Percentiles rank a stretch among this genome's conserved stretches.
phyloP scores from a whole-genome alignment of 208 protist genomes.

The Crithidia expoeki region DNA sequence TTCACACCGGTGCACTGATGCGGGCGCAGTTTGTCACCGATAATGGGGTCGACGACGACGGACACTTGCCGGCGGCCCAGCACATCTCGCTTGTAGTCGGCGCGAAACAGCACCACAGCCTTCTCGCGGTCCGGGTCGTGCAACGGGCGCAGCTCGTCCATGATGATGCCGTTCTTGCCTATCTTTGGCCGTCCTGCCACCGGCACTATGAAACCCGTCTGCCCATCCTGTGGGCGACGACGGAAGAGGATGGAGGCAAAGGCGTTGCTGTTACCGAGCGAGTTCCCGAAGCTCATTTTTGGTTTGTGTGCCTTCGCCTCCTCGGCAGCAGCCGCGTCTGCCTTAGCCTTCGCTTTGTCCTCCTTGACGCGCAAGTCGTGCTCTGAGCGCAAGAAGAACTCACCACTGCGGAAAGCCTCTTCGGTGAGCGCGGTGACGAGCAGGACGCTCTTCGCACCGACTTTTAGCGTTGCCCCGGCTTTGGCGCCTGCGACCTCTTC shows the following conservation, averaged over 20 bases:
- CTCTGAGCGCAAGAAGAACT: slow-evolving; percentile 90
- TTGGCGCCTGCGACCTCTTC: slow-evolving; percentile 68
- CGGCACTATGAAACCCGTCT: slow-evolving; percentile 80
- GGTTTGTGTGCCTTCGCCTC: slow-evolving; percentile 48
- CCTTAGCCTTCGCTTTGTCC: slow-evolving; percentile 78
- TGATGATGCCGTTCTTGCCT: slow-evolving; percentile 61
- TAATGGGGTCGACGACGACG: slow-evolving; percentile 91
- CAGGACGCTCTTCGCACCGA: slow-evolving; percentile 74
- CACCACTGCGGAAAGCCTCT: slow-evolving; percentile 84
- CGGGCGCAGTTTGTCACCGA: slow-evolving; percentile 91
- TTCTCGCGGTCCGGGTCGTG: slow-evolving; percentile 79
- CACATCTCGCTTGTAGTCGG: slow-evolving; percentile 89
- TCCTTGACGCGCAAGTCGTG: slow-evolving; percentile 81
- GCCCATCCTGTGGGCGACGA: slow-evolving; percentile 66
- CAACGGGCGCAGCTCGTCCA: slow-evolving; percentile 64
- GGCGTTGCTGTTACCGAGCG: slow-evolving; percentile 28
- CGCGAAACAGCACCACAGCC: slow-evolving; percentile 89
- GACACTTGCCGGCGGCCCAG: slow-evolving; percentile 82
- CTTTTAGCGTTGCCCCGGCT: slow-evolving; percentile 64
- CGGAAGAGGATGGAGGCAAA: slow-evolving; percentile 73
- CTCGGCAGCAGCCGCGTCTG: slow-evolving; percentile 56
- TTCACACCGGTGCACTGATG: slow-evolving; percentile 91
- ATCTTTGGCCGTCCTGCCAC: slow-evolving; percentile 75
- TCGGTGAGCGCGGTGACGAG: slow-evolving; percentile 84
- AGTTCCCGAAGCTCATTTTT: slow-evolving; percentile 80